Evolutionary conservation across 75 land plant species (phyloP).

Genomic region (Azolla pinnata): DNA sequence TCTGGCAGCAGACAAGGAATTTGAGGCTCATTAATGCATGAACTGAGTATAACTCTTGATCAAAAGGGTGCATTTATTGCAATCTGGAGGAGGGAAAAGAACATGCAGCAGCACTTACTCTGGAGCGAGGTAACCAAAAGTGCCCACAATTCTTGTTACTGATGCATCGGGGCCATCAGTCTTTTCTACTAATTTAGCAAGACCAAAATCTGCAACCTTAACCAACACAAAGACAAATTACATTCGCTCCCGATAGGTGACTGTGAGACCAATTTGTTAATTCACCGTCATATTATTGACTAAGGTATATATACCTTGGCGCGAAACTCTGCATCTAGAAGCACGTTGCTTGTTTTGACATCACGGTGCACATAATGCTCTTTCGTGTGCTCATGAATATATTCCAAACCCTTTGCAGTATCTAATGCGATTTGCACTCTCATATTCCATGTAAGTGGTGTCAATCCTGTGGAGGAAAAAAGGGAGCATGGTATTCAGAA

Average conservation of each 20-base stretch:
- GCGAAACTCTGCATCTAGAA: slow-evolving; percentile 58
- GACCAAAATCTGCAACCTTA: slow-evolving; percentile 85
- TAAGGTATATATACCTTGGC: slow-evolving; percentile 48
- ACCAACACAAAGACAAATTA: neutral
- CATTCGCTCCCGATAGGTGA: neutral
- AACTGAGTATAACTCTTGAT: neutral
- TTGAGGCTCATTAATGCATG: neutral
- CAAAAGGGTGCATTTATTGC: neutral
- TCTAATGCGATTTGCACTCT: slow-evolving; percentile 87
- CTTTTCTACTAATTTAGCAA: slow-evolving; percentile 61
- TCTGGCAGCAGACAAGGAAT: slow-evolving; percentile 25
- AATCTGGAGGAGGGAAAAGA: neutral
- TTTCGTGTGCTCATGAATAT: slow-evolving; percentile 80
- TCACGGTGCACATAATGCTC: slow-evolving; percentile 80
- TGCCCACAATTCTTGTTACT: slow-evolving; percentile 65
- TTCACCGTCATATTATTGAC: neutral
- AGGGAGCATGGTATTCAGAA: no score
- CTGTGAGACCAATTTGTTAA: neutral
- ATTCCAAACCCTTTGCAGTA: slow-evolving; percentile 80
- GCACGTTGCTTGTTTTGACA: slow-evolving; percentile 76
- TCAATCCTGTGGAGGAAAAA: slow-evolving; percentile 38
- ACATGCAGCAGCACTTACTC: slow-evolving; percentile 37
- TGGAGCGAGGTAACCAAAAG: slow-evolving; percentile 84
- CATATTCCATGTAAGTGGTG: slow-evolving; percentile 66
- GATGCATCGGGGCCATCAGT: slow-evolving; percentile 44